These are phyloP conservation scores for Plasmopara halstedii DNA, from an alignment of 352 stramenopile species.

Conservation along the genomic window DNA sequence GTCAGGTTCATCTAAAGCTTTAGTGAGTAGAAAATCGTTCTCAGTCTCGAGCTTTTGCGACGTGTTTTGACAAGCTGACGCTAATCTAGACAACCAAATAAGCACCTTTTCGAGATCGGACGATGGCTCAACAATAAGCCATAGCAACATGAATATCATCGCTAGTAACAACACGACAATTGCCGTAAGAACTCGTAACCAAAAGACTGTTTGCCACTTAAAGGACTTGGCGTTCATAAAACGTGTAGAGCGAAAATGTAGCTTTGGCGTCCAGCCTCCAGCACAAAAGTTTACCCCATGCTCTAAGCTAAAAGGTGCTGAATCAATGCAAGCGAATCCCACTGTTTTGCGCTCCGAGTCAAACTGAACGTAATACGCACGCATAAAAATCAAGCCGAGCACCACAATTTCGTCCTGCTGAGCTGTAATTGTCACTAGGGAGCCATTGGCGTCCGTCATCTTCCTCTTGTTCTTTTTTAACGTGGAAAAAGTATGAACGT, in stretches of 20 bases:
- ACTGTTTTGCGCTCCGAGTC: slow-evolving; percentile 33
- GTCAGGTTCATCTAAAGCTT: slow-evolving; percentile 10
- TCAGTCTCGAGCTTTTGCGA: background rate
- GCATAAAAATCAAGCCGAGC: slow-evolving; percentile 55
- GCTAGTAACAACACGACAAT: slow-evolving; percentile 28
- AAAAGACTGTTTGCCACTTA: slow-evolving; percentile 27
- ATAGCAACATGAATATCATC: slow-evolving; percentile 25
- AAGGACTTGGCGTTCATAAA: slow-evolving; percentile 13
- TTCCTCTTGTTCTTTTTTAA: slow-evolving; percentile 18
- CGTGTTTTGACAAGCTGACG: background rate
- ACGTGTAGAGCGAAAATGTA: slow-evolving; percentile 30
- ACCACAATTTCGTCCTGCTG: slow-evolving; percentile 32
- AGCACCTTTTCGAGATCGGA: slow-evolving; percentile 21
- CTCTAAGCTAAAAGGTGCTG: background rate
- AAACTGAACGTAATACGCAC: slow-evolving; percentile 63
- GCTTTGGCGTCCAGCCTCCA: slow-evolving; percentile 28
- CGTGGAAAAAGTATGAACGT: slow-evolving; percentile 37
- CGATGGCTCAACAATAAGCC: slow-evolving; percentile 23
- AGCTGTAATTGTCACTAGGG: slow-evolving; percentile 7
- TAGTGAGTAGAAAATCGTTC: background rate
- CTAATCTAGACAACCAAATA: slow-evolving; percentile 12
- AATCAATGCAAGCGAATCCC: slow-evolving; percentile 38
- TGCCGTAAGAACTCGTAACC: slow-evolving; percentile 28
- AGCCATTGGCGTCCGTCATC: slow-evolving; percentile 1
- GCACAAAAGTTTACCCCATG: slow-evolving; percentile 9